Evolutionary conservation across 805 yeast genomes (phyloP).

Genomic region (Kuraishia floccosa): DNA sequence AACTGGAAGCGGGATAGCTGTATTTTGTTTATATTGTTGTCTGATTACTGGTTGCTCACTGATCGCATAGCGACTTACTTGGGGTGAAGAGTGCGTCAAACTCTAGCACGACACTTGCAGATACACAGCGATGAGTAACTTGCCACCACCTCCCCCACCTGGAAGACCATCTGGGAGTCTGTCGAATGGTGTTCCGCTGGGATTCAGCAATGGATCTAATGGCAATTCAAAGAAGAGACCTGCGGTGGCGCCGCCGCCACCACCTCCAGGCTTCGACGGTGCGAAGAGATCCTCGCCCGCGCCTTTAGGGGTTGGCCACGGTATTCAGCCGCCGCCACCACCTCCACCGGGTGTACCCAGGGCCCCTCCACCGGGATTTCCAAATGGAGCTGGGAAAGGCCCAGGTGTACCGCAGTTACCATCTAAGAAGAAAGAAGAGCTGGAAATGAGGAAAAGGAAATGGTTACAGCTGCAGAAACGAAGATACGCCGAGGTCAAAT

Average conservation of each 20-base stretch:
- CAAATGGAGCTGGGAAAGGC: no score
- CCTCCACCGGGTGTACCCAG: conserved; percentile 6
- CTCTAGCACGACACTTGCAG: no score
- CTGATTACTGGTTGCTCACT: no score
- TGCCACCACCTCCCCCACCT: conserved; percentile 26
- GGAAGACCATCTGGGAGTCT: conserved; percentile 5
- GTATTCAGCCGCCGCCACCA: conserved; percentile 1
- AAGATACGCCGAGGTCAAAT: conserved; percentile 29
- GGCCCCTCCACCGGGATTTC: conserved; percentile 22
- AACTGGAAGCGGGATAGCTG: no score
- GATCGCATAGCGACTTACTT: no score
- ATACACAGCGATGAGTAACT: no score
- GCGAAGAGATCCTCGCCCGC: neutral
- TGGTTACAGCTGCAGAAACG: conserved; percentile 59
- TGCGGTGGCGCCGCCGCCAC: conserved; percentile 2
- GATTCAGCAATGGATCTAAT: no score
- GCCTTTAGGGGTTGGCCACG: conserved; percentile 4
- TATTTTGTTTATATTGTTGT: no score
- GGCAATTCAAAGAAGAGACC: no score
- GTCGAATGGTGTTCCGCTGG: no score
- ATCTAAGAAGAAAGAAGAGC: conserved; percentile 8
- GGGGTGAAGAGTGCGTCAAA: no score
- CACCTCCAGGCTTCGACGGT: neutral
- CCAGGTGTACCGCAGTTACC: conserved; percentile 12
- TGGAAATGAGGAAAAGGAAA: conserved; percentile 33